Conservation (phyloP, 306 rosid genomes). For the Vicia faba region DNA sequence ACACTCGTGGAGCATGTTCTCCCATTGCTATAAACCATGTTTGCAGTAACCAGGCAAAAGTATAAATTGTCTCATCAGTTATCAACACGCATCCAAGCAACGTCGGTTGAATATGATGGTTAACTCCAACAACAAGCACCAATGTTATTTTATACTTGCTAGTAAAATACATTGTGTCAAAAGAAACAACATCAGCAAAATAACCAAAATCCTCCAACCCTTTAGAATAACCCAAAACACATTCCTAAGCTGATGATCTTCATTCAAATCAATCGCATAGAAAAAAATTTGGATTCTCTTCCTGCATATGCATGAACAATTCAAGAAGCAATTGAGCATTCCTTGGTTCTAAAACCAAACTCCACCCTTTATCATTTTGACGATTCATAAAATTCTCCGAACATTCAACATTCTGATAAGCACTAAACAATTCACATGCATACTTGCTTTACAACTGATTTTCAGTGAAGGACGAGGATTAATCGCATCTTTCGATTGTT, state of each 20-base stretch:
- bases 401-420: constrained; percentile 62
- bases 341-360: constrained; percentile 54
- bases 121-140: constrained; percentile 60
- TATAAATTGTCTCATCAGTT: constrained; percentile 55
- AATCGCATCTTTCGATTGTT: constrained; percentile 67
- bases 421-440: constrained; percentile 59
- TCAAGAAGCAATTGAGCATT: constrained; percentile 64
- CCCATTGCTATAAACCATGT: constrained; percentile 66
- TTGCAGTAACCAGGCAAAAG: constrained; percentile 63
- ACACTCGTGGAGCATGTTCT: constrained; percentile 54
- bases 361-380: constrained; percentile 52
- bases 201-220: constrained; percentile 58
- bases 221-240: constrained; percentile 70
- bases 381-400: constrained; percentile 51
- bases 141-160: constrained; percentile 58
- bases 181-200: constrained; percentile 60
- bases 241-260: constrained; percentile 62
- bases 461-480: constrained; percentile 69
- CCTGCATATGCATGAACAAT: constrained; percentile 62
- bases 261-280: constrained; percentile 65
- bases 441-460: constrained; percentile 67
- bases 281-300: constrained; percentile 64
- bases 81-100: constrained; percentile 63
- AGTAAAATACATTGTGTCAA: constrained; percentile 61
- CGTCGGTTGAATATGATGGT: constrained; percentile 61